These are phyloP conservation scores for Spiraea crenata DNA, from an alignment of 331 rosid genomes.

Conservation along the genomic window DNA sequence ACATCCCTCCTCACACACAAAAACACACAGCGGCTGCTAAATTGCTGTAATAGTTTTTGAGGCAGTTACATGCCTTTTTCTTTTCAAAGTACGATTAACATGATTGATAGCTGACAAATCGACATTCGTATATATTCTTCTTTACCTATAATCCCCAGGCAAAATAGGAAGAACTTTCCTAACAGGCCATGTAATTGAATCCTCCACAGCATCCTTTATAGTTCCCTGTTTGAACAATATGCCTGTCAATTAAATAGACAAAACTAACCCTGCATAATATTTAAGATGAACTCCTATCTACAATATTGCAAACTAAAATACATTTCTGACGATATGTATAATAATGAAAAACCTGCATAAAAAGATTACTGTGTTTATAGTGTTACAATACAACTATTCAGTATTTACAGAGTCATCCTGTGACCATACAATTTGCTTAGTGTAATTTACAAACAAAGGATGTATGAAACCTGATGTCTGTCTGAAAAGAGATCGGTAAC, in stretches of 20 bases:
- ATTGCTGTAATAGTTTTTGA: neutral
- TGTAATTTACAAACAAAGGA: neutral
- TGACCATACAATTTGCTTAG: neutral
- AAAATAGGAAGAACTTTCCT: constrained; percentile 83
- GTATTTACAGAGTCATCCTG: neutral
- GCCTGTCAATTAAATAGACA: constrained; percentile 7
- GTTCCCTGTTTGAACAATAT: constrained; percentile 49
- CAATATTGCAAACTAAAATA: neutral
- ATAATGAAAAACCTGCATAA: neutral
- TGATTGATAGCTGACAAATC: neutral
- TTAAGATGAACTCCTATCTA: neutral
- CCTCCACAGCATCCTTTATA: constrained; percentile 90
- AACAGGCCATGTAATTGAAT: constrained; percentile 96
- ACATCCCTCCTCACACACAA: neutral
- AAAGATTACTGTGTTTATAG: neutral
- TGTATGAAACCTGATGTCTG: neutral
- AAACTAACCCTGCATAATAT: neutral
- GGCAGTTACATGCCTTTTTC: neutral
- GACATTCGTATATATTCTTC: constrained; percentile 2
- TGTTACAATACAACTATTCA: constrained; percentile 6
- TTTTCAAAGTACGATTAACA: neutral
- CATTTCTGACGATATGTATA: neutral
- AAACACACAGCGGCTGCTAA: neutral
- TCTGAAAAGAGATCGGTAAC: neutral
- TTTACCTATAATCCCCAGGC: constrained; percentile 97